Conservation (phyloP, 257 asterid genomes). For the Nicotiana benthamiana region DNA sequence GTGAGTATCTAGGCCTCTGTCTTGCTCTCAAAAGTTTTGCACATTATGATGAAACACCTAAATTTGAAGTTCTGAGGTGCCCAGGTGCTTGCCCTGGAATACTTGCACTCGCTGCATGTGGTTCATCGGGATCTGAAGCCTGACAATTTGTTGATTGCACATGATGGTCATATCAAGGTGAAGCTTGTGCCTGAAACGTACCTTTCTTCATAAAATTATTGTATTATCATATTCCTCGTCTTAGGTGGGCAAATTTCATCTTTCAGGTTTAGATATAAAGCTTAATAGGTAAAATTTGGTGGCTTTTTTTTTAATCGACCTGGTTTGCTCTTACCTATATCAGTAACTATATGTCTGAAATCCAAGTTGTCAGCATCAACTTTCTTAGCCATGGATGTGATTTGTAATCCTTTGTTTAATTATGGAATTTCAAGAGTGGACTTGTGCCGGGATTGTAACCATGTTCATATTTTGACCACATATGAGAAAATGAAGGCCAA, state of each 20-base stretch:
- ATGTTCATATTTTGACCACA: neutral
- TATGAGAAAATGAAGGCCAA: conserved; percentile 1
- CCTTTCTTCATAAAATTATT: neutral
- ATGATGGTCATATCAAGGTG: conserved; percentile 99
- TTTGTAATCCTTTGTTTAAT: neutral
- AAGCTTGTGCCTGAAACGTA: neutral
- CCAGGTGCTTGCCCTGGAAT: conserved; percentile 98
- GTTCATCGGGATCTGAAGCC: conserved; percentile 99
- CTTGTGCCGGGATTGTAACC: neutral
- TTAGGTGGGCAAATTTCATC: neutral
- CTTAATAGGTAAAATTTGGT: neutral
- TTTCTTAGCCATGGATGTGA: neutral
- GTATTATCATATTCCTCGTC: neutral
- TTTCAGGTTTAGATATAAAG: neutral
- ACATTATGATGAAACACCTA: conserved; percentile 10
- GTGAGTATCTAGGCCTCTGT: conserved; percentile 42
- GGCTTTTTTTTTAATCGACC: neutral
- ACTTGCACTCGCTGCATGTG: conserved; percentile 82
- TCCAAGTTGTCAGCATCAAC: neutral
- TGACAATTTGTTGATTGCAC: conserved; percentile 96
- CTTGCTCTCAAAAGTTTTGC: conserved; percentile 7
- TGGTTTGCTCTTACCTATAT: neutral
- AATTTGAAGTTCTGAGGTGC: conserved; percentile 14
- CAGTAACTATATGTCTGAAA: neutral
- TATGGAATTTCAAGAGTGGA: neutral